Evolutionary conservation across 140 eudicot genomes (phyloP), one percentile per base, ranked within the genome.

Genomic region (Senecio squalidus): DNA sequence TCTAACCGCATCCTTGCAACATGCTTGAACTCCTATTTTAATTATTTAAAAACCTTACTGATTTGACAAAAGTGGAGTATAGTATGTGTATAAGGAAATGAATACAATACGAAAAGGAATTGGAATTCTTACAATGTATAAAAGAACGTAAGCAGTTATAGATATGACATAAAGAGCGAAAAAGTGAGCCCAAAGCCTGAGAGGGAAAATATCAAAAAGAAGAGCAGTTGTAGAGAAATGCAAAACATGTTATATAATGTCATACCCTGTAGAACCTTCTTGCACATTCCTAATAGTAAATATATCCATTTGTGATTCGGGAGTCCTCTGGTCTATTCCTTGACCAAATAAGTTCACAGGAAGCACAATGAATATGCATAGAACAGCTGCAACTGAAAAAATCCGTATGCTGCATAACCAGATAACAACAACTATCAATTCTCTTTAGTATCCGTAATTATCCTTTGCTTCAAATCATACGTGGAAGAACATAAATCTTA

Each of bases 131-230:
- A 91, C 98, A 58, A 76, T 61, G 92, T 91, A 81, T 21, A 91
- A 84, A 66, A 91, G 95, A 71, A 68, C 62, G 45, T 87, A 91
- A 25, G 96, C 79, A 17, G 77, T 70, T 34, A 52, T 75, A 36
- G 96, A 40, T 67, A 91, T 77, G 56, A 77, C 28, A 62, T 91
- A 87, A 25, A 91, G 74, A 6, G 91, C 86, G 36, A 83, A 78
- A 64, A 88, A 86, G 53, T 91, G 98, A 27, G 82, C 94, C 94
- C 96, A 86, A 17, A 86, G 86, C 92, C 98, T 91, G 88, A 61
- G 27, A 25, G 3, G 44, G 40, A 17, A 28, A 43, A 30, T 5
- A 2, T 39, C 13, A 54, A 7, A 34, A 53, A 2, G 22, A 0
- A 44, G 7, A 41, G 16, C 25, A 14, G 46, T 60, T 23, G 17